Evolutionary conservation across 1,284 basidiomycete species (phyloP).

Genomic region (Cryptococcus sp.): DNA sequence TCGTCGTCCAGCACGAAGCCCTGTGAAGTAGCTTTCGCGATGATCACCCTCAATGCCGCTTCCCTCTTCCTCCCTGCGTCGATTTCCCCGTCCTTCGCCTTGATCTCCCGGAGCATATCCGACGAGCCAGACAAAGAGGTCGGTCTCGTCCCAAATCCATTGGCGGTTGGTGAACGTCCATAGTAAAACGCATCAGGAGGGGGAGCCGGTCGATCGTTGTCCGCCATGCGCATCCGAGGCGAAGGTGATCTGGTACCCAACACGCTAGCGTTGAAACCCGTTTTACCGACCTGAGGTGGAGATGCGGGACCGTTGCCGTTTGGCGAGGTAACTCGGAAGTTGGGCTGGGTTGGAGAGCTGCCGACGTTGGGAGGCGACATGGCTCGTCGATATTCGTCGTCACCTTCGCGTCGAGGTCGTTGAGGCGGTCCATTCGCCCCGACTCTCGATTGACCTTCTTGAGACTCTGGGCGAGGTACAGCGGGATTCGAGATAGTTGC

Average conservation of each 20-base stretch:
- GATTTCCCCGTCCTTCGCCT: conserved; percentile 71
- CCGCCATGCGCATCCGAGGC: conserved; percentile 29
- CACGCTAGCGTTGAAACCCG: conserved; percentile 36
- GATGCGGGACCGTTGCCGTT: conserved; percentile 20
- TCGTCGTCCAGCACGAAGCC: conserved; percentile 70
- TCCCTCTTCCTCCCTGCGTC: conserved; percentile 72
- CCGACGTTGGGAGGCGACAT: conserved; percentile 49
- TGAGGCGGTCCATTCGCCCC: conserved; percentile 50
- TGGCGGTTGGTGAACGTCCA: conserved; percentile 53
- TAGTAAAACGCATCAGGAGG: conserved; percentile 58
- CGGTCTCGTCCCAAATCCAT: conserved; percentile 49
- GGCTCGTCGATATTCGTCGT: conserved; percentile 50
- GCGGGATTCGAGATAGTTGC: conserved; percentile 4
- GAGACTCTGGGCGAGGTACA: conserved; percentile 12
- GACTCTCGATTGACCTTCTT: conserved; percentile 4
- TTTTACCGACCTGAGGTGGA: conserved; percentile 18
- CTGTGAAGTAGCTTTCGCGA: conserved; percentile 68
- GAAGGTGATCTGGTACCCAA: conserved; percentile 41
- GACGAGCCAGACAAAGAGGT: conserved; percentile 55
- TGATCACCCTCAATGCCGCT: conserved; percentile 77
- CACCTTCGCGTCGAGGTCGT: conserved; percentile 62
- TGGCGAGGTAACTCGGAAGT: conserved; percentile 55
- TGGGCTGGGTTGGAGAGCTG: conserved; percentile 43
- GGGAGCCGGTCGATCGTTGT: conserved; percentile 34
- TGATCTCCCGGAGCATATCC: conserved; percentile 70